These are phyloP conservation scores for Sporisorium exsertum DNA, from an alignment of 1,284 basidiomycete genomes.

Conservation along the genomic window DNA sequence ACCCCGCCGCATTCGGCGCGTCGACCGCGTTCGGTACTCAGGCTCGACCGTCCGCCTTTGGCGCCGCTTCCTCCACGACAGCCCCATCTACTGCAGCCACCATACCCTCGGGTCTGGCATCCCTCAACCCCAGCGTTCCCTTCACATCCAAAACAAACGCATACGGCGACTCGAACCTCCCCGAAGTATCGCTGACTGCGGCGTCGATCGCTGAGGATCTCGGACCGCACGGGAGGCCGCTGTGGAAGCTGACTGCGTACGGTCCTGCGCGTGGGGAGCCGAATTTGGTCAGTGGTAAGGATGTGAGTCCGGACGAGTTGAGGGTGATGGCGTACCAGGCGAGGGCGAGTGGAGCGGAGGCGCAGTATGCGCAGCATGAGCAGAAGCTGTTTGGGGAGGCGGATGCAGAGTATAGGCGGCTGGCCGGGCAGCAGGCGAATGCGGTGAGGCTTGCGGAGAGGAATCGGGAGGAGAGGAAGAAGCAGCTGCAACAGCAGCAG, in stretches of 20 bases:
- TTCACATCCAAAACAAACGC: slow-evolving; percentile 23
- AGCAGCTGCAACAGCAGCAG: slow-evolving; percentile 17
- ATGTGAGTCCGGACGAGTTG: slow-evolving; percentile 85
- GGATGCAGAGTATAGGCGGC: slow-evolving; percentile 20
- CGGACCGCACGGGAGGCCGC: slow-evolving; percentile 71
- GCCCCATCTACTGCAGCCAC: neutral
- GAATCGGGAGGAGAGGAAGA: slow-evolving; percentile 40
- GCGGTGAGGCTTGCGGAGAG: slow-evolving; percentile 35
- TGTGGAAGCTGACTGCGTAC: slow-evolving; percentile 85
- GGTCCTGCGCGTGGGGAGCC: slow-evolving; percentile 82
- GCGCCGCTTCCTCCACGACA: neutral
- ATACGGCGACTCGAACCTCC: slow-evolving; percentile 43
- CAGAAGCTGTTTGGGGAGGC: slow-evolving; percentile 36
- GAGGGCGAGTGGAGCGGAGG: slow-evolving; percentile 33
- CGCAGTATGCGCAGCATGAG: slow-evolving; percentile 42
- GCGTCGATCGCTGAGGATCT: slow-evolving; percentile 44
- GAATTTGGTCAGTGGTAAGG: slow-evolving; percentile 77
- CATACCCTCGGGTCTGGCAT: slow-evolving; percentile 17
- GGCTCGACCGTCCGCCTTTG: slow-evolving; percentile 26
- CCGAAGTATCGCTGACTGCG: slow-evolving; percentile 40
- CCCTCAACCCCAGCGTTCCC: slow-evolving; percentile 23
- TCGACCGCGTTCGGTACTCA: slow-evolving; percentile 20
- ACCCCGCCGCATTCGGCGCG: slow-evolving; percentile 17
- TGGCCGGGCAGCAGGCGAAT: slow-evolving; percentile 8
- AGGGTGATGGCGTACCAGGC: slow-evolving; percentile 65